Conservation (phyloP, 2,329 filamentous ascomycete genomes). For the Diaporthe australafricana region DNA sequence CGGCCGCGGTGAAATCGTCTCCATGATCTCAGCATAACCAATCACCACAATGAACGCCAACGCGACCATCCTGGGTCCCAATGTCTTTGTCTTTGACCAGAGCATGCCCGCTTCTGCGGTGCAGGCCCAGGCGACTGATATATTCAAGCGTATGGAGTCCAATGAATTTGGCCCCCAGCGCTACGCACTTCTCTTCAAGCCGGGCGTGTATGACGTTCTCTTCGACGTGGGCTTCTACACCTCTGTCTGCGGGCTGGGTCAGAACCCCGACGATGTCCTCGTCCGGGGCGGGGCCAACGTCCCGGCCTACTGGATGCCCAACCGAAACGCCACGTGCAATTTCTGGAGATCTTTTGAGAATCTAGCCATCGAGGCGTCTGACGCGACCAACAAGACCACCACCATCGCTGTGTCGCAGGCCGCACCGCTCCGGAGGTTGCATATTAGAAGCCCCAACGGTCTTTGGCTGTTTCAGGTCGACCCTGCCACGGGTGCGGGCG, state of each 20-base stretch:
- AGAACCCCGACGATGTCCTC: slow-evolving; percentile 46
- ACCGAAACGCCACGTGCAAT: slow-evolving; percentile 49
- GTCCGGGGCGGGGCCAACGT: slow-evolving; percentile 49
- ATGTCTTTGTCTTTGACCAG: slow-evolving; percentile 48
- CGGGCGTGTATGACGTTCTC: slow-evolving; percentile 46
- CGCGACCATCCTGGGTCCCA: slow-evolving; percentile 46
- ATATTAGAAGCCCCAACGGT: slow-evolving; percentile 46
- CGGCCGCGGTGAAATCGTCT: background rate
- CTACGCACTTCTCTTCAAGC: slow-evolving; percentile 48
- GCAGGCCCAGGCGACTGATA: slow-evolving; percentile 43
- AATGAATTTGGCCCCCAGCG: slow-evolving; percentile 48
- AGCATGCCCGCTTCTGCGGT: slow-evolving; percentile 45
- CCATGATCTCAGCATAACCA: background rate
- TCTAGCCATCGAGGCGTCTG: slow-evolving; percentile 46
- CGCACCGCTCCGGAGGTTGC: slow-evolving; percentile 46
- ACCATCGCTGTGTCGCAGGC: slow-evolving; percentile 50
- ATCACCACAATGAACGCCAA: slow-evolving; percentile 39
- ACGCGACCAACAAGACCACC: slow-evolving; percentile 47
- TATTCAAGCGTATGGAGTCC: slow-evolving; percentile 49
- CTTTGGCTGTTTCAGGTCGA: slow-evolving; percentile 50
- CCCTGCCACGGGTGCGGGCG: slow-evolving; percentile 45
- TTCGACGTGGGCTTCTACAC: slow-evolving; percentile 51
- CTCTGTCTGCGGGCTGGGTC: slow-evolving; percentile 46
- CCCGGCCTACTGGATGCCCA: slow-evolving; percentile 50
- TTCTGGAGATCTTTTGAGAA: slow-evolving; percentile 50